These are phyloP conservation scores for Neckera pumila DNA, from an alignment of 225 moss, liverwort and hornwort species.

Conservation along the genomic window DNA sequence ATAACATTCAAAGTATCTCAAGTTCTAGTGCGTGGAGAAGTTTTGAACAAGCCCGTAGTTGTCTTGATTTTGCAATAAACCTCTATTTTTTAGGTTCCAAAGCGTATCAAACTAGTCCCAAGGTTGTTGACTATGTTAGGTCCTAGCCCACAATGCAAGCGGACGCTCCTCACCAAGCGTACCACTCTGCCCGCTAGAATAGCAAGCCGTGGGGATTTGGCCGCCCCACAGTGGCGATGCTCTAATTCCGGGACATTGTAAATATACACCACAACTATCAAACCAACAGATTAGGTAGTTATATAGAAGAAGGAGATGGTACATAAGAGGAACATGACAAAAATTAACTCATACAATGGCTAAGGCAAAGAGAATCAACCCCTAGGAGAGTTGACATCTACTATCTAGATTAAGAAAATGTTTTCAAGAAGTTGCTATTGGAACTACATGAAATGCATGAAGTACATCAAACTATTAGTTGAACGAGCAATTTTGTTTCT, in stretches of 20 bases:
- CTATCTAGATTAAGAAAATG: background rate
- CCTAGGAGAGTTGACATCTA: accelerated
- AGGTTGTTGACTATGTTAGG: too few relatives aligned
- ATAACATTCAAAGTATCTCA: too few relatives aligned
- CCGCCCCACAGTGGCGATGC: accelerated
- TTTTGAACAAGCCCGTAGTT: background rate
- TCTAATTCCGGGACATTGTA: accelerated
- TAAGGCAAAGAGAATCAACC: background rate
- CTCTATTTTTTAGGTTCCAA: background rate
- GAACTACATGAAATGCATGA: background rate
- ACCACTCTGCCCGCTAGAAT: too few relatives aligned
- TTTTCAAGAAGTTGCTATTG: background rate
- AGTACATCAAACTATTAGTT: background rate
- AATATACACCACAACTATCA: background rate
- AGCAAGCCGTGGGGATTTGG: background rate
- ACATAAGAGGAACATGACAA: accelerated
- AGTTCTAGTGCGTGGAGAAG: accelerated
- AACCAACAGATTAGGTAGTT: background rate
- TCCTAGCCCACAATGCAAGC: accelerated
- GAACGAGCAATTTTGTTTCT: background rate
- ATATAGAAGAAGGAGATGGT: background rate
- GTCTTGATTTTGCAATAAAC: background rate
- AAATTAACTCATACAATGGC: background rate
- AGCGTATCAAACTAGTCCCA: background rate
- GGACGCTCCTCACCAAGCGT: too few relatives aligned